A percentile compares a stretch with the other conserved stretches of the same genome.
phyloP scores from a whole-genome alignment of 495 filamentous ascomycete species.

The Podospora didyma region DNA sequence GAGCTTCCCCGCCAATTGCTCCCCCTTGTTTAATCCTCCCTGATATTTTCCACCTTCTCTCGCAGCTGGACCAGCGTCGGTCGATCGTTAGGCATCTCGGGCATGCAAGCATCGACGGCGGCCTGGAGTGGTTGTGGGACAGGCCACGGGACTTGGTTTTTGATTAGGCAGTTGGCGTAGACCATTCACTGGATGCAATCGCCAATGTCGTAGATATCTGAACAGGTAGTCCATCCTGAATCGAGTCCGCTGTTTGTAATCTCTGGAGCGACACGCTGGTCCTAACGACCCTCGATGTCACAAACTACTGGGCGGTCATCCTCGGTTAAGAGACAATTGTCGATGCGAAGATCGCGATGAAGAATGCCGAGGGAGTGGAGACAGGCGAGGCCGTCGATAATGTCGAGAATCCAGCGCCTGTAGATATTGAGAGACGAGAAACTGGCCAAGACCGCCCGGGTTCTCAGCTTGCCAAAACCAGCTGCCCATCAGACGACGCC shows the following conservation, averaged over 20 bases:
- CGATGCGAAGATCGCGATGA: conserved; percentile 27
- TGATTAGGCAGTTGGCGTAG: conserved; percentile 8
- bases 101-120: conserved; percentile 10
- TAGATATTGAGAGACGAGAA: not conserved
- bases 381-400: not conserved
- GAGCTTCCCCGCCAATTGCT: too few species aligned
- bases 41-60: too few species aligned
- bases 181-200: conserved; percentile 11
- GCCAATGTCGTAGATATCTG: conserved; percentile 9
- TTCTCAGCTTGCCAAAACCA: conserved; percentile 19
- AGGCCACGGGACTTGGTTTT: conserved; percentile 9
- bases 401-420: not conserved
- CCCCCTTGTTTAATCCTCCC: too few species aligned
- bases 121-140: conserved; percentile 1
- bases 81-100: conserved; percentile 1
- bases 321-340: conserved; percentile 22
- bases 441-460: not conserved
- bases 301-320: conserved; percentile 20
- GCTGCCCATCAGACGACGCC: conserved; percentile 15
- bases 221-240: conserved; percentile 3
- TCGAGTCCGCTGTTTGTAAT: not conserved
- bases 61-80: not conserved
- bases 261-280: too few species aligned
- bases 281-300: conserved; percentile 17
- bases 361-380: conserved; percentile 27